Evolutionary conservation across 2,329 filamentous ascomycete species (phyloP).

Genomic region (Fusarium sambucinum): DNA sequence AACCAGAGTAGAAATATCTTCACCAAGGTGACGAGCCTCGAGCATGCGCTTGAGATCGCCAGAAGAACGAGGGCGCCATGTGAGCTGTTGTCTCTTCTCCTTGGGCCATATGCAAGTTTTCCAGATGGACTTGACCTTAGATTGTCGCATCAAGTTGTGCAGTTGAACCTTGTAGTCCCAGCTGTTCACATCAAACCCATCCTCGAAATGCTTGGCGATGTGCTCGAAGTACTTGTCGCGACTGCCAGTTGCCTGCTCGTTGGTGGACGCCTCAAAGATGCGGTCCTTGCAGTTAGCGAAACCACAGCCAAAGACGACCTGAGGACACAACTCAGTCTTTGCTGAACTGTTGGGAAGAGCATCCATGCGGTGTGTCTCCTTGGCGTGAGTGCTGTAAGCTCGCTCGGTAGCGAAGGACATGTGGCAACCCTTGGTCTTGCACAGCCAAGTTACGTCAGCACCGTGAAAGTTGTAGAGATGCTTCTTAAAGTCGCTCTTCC

Average conservation of each 20-base stretch:
- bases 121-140: constrained; percentile 59
- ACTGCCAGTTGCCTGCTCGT: constrained; percentile 53
- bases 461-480: constrained; percentile 63
- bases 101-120: constrained; percentile 62
- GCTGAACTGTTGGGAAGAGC: constrained; percentile 57
- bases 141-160: constrained; percentile 60
- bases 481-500: constrained; percentile 63
- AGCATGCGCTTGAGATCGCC: constrained; percentile 60
- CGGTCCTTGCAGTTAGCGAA: constrained; percentile 59
- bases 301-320: constrained; percentile 60
- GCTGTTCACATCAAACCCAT: constrained; percentile 56
- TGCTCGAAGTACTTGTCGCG: constrained; percentile 62
- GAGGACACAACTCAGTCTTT: constrained; percentile 57
- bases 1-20: constrained; percentile 57
- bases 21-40: constrained; percentile 58
- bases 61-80: constrained; percentile 58
- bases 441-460: constrained; percentile 58
- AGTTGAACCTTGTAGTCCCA: constrained; percentile 60
- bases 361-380: constrained; percentile 58
- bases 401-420: constrained; percentile 60
- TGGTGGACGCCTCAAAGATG: constrained; percentile 56
- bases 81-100: constrained; percentile 56
- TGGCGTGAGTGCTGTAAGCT: constrained; percentile 60
- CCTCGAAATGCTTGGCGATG: constrained; percentile 61
- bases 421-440: constrained; percentile 57